Percentiles rank a stretch among this genome's conserved stretches.
These are phyloP conservation scores for Aspergillus unguis DNA, from an alignment of 2,329 filamentous ascomycete species.

Conservation along the genomic window DNA sequence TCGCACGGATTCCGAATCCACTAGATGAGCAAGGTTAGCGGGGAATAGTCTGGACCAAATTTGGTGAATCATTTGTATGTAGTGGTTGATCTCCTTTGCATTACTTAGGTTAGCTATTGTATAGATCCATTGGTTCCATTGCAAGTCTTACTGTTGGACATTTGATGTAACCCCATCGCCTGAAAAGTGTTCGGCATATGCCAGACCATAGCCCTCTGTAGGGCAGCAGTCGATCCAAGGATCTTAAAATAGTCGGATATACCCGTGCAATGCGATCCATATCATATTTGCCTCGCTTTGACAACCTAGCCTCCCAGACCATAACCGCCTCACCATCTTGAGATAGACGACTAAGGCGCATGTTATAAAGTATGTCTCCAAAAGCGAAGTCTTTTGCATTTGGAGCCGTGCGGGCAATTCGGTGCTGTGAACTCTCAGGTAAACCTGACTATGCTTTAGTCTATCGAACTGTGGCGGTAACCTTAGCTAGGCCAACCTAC, in stretches of 20 bases:
- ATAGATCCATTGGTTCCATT: not conserved
- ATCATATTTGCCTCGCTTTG: not conserved
- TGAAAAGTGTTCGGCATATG: not conserved
- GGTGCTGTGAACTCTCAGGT: not conserved
- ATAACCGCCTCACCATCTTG: not conserved
- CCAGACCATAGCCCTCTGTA: not conserved
- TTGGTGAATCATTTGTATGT: not conserved
- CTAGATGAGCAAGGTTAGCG: not conserved
- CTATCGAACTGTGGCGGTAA: no score
- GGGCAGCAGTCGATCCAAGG: not conserved
- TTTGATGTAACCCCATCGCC: not conserved
- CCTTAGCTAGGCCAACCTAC: not conserved
- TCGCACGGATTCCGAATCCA: not conserved
- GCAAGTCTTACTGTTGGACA: not conserved
- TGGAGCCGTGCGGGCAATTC: not conserved
- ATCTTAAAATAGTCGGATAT: not conserved
- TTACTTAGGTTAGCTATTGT: not conserved
- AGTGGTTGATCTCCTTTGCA: not conserved
- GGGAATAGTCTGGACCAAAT: conserved; percentile 1
- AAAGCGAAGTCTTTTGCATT: not conserved
- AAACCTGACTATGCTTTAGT: not conserved
- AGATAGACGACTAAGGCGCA: not conserved
- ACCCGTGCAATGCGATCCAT: not conserved
- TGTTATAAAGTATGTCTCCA: not conserved
- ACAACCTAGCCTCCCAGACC: not conserved